Conservation (phyloP, 2,329 filamentous ascomycete species). For the Xylariomycetidae sp. region DNA sequence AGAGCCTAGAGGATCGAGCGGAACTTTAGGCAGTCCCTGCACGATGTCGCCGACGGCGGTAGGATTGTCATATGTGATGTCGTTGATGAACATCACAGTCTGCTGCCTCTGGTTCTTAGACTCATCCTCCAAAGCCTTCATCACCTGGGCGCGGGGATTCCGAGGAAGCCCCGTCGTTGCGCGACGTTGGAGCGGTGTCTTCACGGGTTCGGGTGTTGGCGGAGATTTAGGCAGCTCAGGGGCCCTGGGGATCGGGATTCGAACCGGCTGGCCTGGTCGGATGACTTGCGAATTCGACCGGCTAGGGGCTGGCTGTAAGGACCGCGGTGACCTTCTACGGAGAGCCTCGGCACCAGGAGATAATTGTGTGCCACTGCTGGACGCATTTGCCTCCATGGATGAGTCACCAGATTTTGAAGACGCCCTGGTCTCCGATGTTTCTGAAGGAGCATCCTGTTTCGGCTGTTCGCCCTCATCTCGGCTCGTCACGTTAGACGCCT, state of each 20-base stretch:
- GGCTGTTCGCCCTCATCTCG: conserved; percentile 31
- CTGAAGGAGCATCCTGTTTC: conserved; percentile 29
- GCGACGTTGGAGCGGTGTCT: conserved; percentile 37
- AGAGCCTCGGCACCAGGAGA: conserved; percentile 46
- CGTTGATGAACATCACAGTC: conserved; percentile 51
- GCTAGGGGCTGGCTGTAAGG: conserved; percentile 17
- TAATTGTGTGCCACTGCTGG: conserved; percentile 41
- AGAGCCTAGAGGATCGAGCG: conserved; percentile 17
- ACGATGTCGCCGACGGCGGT: conserved; percentile 43
- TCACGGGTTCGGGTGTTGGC: conserved; percentile 26
- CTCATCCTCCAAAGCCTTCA: conserved; percentile 25
- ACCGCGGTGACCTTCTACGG: conserved; percentile 45
- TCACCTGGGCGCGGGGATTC: conserved; percentile 37
- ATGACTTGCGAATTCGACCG: conserved; percentile 19
- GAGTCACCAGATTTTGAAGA: conserved; percentile 20
- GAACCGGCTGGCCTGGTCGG: conserved; percentile 23
- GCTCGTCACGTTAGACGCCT: conserved; percentile 26
- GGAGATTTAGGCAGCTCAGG: conserved; percentile 25
- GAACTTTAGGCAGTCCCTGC: conserved; percentile 32
- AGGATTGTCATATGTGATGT: conserved; percentile 50
- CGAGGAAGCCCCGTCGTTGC: conserved; percentile 41
- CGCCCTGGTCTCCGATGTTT: conserved; percentile 15
- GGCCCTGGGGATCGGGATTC: conserved; percentile 29
- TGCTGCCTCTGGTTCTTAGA: conserved; percentile 29
- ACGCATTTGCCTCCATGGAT: conserved; percentile 27